A percentile compares a stretch with the other conserved stretches of the same genome.
These are phyloP conservation scores for Magnolia sinica DNA, from an alignment of 164 flowering plant genomes.

Conservation along the genomic window DNA sequence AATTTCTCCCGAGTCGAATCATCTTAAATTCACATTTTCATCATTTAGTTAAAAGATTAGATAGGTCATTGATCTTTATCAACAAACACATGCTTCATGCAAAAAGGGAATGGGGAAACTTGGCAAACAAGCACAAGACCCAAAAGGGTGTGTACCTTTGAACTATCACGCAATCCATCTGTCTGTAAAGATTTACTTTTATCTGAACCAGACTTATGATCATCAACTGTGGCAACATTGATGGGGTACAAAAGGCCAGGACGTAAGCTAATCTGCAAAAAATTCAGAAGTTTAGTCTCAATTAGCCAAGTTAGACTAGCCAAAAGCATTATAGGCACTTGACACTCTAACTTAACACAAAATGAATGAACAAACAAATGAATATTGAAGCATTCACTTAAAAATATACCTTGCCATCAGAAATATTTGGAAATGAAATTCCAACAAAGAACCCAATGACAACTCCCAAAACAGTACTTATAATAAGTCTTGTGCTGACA, in stretches of 20 bases:
- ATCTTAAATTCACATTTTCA: not conserved
- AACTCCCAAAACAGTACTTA: constrained; percentile 67
- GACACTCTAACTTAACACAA: not conserved
- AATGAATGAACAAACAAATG: not conserved
- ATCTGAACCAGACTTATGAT: not conserved
- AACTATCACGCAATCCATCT: constrained; percentile 27
- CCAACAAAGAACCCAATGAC: constrained; percentile 81
- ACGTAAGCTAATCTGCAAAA: constrained; percentile 59
- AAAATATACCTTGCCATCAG: constrained; percentile 53
- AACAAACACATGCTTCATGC: not conserved
- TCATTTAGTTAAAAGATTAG: not conserved
- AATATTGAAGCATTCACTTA: not conserved
- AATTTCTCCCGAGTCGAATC: not conserved
- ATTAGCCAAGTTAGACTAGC: not conserved
- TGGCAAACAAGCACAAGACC: not conserved
- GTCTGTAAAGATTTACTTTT: constrained; percentile 27
- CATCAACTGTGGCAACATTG: constrained; percentile 32
- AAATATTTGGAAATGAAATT: constrained; percentile 67
- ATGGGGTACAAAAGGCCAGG: constrained; percentile 53
- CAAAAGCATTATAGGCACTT: constrained; percentile 8
- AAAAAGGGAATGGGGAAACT: not conserved
- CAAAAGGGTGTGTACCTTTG: constrained; percentile 40
- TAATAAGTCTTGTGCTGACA: constrained; percentile 55
- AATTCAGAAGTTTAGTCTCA: not conserved
- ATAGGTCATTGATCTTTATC: not conserved